These are phyloP conservation scores for Penicillium sclerotiorum DNA, from an alignment of 2,329 filamentous ascomycete genomes.

Conservation along the genomic window DNA sequence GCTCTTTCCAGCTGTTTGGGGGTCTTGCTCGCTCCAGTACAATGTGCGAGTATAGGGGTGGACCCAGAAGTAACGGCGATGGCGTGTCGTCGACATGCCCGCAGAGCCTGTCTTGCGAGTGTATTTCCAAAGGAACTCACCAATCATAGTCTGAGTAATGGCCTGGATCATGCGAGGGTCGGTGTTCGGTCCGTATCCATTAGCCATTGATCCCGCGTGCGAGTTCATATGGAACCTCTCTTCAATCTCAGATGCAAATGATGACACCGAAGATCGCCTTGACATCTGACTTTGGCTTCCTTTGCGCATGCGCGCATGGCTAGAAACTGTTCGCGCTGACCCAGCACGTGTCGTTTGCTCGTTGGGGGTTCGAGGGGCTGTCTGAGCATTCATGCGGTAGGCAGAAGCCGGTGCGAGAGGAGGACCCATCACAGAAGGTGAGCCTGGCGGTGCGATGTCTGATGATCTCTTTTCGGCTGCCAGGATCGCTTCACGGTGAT, in stretches of 20 bases:
- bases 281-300: constrained; percentile 50
- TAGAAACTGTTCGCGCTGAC: constrained; percentile 54
- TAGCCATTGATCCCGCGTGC: constrained; percentile 51
- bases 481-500: constrained; percentile 83
- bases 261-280: constrained; percentile 85
- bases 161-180: constrained; percentile 99
- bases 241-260: constrained; percentile 92
- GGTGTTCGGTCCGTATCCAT: constrained; percentile 70
- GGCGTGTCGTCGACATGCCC: constrained; percentile 84
- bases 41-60: constrained; percentile 95
- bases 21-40: constrained; percentile 95
- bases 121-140: constrained; percentile 98
- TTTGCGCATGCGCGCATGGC: constrained; percentile 57
- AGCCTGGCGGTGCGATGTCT: constrained; percentile 47
- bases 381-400: constrained; percentile 52
- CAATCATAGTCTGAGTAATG: constrained; percentile 99
- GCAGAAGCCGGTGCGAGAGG: constrained; percentile 82
- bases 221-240: constrained; percentile 78
- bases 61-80: constrained; percentile 97
- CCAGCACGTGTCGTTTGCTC: constrained; percentile 50
- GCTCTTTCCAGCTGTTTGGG: constrained; percentile 72
- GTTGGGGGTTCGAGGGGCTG: constrained; percentile 65
- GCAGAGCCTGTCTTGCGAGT: constrained; percentile 90
- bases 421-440: constrained; percentile 71
- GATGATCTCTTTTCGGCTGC: constrained; percentile 67